Evolutionary conservation across 2,329 filamentous ascomycete genomes (phyloP), one percentile per base, ranked within the genome.

Genomic region (Xylaria sp.): DNA sequence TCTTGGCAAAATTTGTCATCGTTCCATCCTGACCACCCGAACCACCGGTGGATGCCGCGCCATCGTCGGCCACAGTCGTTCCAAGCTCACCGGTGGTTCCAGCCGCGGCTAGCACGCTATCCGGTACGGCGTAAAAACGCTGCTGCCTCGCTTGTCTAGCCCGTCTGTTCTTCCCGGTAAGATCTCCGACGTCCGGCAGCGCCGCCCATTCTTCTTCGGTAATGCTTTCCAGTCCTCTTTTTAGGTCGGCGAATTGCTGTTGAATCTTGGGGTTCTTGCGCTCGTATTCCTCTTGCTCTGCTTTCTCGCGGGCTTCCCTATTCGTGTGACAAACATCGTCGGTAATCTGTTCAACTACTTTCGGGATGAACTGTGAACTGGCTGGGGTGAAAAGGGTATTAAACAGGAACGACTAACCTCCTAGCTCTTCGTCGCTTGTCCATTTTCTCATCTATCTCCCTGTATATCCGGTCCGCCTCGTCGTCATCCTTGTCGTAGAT

Each of bases 401-500:
- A 59, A 64, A 62, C 55, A 26, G 53, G 62, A 64, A 61, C 52
- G 59, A 90, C 89, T 83, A 84, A 93, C 90, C 90, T 91, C 84
- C 93, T 87, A 64, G 83, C 83, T 77, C 89, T 95, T 60, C 94
- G 82, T 63, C 94, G 84, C 75, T 84, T 90, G 63, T 95, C 92
- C 93, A 99, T 97, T 75, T 90, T 93, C 78, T 97, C 94, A 68
- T 99, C 94, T 60, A 99, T 90, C 69, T 91, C 89, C 67, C 92
- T 89, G 77, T 96, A 99, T 68, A 99, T 96, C 67, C 90, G 83
- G 75, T 99, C 94, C 40, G 94, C 94, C 73, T 99, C 95, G 68
- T 99, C 94, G 69, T 99, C 94, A 52, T 99, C 94, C 71, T 94
- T 90, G 72, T 97, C 94, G 76, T 96, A 99, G 65, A 94, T 90